Percentiles rank a stretch among this genome's conserved stretches.
phyloP scores from a whole-genome alignment of 208 protist species.

The Vickermania ingenoplastis region DNA sequence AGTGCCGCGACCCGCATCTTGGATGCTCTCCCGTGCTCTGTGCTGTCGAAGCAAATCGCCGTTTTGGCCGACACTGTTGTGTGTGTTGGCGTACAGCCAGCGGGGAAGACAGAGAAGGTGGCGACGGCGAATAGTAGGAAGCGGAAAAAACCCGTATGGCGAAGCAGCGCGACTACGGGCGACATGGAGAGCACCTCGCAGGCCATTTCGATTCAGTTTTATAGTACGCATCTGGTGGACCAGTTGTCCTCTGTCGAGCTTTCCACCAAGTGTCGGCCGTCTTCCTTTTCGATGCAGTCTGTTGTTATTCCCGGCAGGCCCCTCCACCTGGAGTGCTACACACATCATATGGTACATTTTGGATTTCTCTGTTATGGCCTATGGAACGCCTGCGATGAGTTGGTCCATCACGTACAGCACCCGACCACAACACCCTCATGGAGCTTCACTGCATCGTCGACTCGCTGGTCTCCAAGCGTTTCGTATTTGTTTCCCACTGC shows the following conservation, averaged over 20 bases:
- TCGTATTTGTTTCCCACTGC: constrained; percentile 12
- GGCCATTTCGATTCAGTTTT: constrained; percentile 6
- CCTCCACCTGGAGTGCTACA: constrained; percentile 58
- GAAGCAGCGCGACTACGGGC: too few relatives aligned
- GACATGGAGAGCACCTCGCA: too few relatives aligned
- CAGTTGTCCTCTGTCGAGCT: too few relatives aligned
- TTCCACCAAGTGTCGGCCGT: constrained; percentile 3
- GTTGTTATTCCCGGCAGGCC: constrained; percentile 30
- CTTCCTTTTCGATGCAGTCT: constrained; percentile 58
- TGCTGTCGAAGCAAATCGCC: constrained; percentile 33
- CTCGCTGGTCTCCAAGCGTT: too few relatives aligned
- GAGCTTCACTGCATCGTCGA: neutral
- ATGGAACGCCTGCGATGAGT: constrained; percentile 21
- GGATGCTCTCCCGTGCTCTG: constrained; percentile 17
- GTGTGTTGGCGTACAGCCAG: constrained; percentile 3
- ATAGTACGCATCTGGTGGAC: constrained; percentile 50
- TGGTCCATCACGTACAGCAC: too few relatives aligned
- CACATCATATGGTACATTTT: constrained; percentile 70
- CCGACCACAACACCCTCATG: too few relatives aligned
- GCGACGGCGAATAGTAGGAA: neutral
- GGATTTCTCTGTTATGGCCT: constrained; percentile 35
- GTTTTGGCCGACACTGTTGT: constrained; percentile 51
- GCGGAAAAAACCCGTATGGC: too few relatives aligned
- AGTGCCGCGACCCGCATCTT: constrained; percentile 23
- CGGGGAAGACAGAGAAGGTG: neutral